Percentiles rank a stretch among this genome's conserved stretches.
These are phyloP conservation scores for Talaromyces rugulosus DNA, from an alignment of 2,329 filamentous ascomycete genomes.

Conservation along the genomic window DNA sequence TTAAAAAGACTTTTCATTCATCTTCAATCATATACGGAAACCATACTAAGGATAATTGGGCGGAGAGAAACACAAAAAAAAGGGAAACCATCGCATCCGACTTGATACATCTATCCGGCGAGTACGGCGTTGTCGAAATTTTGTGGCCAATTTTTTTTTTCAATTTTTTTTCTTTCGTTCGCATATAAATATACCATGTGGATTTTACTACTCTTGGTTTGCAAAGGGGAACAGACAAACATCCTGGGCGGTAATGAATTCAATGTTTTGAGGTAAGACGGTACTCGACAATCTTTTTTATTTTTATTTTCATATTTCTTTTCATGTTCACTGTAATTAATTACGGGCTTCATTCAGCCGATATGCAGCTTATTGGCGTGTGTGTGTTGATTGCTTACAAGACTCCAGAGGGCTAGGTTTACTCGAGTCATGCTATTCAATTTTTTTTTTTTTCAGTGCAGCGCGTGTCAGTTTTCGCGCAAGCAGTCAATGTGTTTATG, in stretches of 20 bases:
- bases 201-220: constrained; percentile 2
- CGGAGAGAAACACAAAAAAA: neutral
- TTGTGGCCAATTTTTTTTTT: neutral
- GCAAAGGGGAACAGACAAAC: neutral
- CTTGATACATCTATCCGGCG: neutral
- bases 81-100: neutral
- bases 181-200: constrained; percentile 1
- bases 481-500: neutral
- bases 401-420: neutral
- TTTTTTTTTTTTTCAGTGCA: too few species aligned
- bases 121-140: neutral
- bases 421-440: too few species aligned
- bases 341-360: neutral
- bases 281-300: neutral
- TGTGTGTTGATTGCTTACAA: neutral
- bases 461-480: neutral
- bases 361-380: neutral
- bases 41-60: neutral
- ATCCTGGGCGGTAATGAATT: neutral
- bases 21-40: neutral
- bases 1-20: neutral
- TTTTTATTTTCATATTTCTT: neutral
- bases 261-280: neutral
- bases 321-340: neutral
- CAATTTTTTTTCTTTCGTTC: neutral